These are phyloP conservation scores for Boletus barrowsii DNA, from an alignment of 768 basidiomycete genomes.

Conservation along the genomic window DNA sequence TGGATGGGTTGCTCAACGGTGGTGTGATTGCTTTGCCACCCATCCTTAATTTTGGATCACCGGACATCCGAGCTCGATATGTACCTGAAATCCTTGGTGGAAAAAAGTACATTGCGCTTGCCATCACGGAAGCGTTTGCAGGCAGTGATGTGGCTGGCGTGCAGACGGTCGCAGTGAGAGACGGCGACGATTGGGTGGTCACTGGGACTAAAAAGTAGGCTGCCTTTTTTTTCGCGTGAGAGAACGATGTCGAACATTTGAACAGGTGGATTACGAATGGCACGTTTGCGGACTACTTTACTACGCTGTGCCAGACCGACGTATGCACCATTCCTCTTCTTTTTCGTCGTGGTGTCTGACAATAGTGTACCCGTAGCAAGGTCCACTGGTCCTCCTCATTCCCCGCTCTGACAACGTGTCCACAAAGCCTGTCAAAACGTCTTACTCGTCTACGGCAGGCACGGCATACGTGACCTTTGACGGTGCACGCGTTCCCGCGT, in stretches of 20 bases:
- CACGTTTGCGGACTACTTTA: constrained; percentile 81
- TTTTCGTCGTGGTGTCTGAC: constrained; percentile 2
- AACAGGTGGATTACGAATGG: constrained; percentile 89
- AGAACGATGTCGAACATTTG: neutral
- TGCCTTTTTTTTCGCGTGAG: neutral
- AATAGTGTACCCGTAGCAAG: constrained; percentile 40
- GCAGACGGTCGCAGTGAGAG: constrained; percentile 80
- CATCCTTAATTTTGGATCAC: constrained; percentile 81
- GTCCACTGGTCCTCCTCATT: constrained; percentile 75
- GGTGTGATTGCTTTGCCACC: constrained; percentile 88
- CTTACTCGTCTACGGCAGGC: constrained; percentile 89
- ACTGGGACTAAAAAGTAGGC: constrained; percentile 88
- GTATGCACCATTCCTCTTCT: constrained; percentile 31
- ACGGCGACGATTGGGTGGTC: constrained; percentile 85
- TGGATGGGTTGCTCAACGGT: constrained; percentile 82
- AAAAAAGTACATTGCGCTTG: constrained; percentile 84
- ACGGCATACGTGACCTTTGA: constrained; percentile 85
- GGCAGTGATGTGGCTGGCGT: constrained; percentile 83
- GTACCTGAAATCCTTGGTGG: constrained; percentile 72
- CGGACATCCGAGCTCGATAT: constrained; percentile 65
- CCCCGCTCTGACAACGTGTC: constrained; percentile 68
- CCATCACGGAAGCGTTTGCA: constrained; percentile 93
- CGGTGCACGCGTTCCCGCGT: constrained; percentile 76
- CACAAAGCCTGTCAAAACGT: constrained; percentile 89
- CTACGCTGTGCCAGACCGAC: constrained; percentile 72